These are phyloP conservation scores for Suhomyces bolitotheri DNA, from an alignment of 1,139 yeast species.

Conservation along the genomic window DNA sequence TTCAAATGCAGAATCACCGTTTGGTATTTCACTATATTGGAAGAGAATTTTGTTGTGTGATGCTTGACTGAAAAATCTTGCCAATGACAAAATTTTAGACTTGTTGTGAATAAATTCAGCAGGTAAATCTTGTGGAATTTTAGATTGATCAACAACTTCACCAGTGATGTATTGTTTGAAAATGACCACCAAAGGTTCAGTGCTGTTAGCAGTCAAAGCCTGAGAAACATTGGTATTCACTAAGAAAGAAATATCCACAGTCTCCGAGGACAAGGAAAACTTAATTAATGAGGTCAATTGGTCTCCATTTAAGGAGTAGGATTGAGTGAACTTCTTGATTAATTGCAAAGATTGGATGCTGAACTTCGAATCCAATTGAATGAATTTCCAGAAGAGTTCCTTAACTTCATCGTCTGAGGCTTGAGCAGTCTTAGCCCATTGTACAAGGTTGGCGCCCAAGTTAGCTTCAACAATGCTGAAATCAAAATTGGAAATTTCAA, in stretches of 20 bases:
- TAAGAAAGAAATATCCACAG: slow-evolving; percentile 47
- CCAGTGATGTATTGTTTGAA: slow-evolving; percentile 42
- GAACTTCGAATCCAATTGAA: slow-evolving; percentile 35
- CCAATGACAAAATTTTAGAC: slow-evolving; percentile 45
- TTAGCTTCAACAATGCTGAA: slow-evolving; percentile 37
- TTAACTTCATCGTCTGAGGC: slow-evolving; percentile 32
- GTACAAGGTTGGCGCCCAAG: slow-evolving; percentile 38
- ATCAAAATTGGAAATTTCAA: slow-evolving; percentile 34
- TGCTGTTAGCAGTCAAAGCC: slow-evolving; percentile 24
- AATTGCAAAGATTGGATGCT: slow-evolving; percentile 35
- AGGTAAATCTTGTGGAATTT: slow-evolving; percentile 20
- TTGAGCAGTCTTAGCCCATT: slow-evolving; percentile 33
- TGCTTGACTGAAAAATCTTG: slow-evolving; percentile 37
- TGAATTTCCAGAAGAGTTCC: slow-evolving; percentile 41
- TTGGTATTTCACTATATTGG: slow-evolving; percentile 42
- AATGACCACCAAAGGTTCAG: slow-evolving; percentile 25
- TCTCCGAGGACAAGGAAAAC: slow-evolving; percentile 42
- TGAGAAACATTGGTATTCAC: slow-evolving; percentile 42
- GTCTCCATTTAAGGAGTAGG: slow-evolving; percentile 22
- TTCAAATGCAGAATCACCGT: slow-evolving; percentile 32
- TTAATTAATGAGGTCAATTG: slow-evolving; percentile 39
- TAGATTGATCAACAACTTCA: slow-evolving; percentile 22
- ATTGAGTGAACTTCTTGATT: slow-evolving; percentile 38
- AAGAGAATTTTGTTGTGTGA: slow-evolving; percentile 29
- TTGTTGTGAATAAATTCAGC: slow-evolving; percentile 32